These are phyloP conservation scores for Clonostachys byssicola DNA, from an alignment of 2,329 filamentous ascomycete species.

Conservation along the genomic window DNA sequence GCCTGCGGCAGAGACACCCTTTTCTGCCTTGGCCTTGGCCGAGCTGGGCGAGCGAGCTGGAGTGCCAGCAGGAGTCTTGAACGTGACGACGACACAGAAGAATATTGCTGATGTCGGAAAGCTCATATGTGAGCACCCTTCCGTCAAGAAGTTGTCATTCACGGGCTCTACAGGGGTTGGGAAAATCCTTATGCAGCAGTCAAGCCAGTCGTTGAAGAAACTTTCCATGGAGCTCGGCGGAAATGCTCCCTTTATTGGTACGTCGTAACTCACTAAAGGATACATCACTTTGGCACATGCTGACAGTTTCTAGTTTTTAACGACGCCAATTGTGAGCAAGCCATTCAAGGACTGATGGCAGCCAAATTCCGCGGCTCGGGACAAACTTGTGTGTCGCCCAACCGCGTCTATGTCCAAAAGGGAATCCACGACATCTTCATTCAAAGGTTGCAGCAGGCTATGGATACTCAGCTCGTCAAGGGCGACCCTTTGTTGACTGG, in stretches of 20 bases:
- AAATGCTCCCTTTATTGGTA: conserved; percentile 58
- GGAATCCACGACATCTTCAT: conserved; percentile 48
- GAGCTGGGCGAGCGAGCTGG: conserved; percentile 66
- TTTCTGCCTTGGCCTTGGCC: conserved; percentile 65
- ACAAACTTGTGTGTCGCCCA: conserved; percentile 86
- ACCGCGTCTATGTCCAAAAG: conserved; percentile 70
- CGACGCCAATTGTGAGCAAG: no score
- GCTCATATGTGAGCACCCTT: conserved; percentile 57
- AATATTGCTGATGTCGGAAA: conserved; percentile 59
- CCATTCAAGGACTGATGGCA: conserved; percentile 42
- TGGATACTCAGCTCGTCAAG: conserved; percentile 50
- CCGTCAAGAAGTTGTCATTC: conserved; percentile 70
- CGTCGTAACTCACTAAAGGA: conserved; percentile 55
- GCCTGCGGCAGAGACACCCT: conserved; percentile 67
- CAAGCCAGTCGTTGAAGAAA: conserved; percentile 61
- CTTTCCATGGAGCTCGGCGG: conserved; percentile 63
- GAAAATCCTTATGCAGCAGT: conserved; percentile 64
- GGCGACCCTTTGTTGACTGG: conserved; percentile 27
- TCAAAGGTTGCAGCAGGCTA: conserved; percentile 63
- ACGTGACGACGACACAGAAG: conserved; percentile 60
- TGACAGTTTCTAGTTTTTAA: conserved; percentile 29
- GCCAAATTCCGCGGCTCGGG: conserved; percentile 87
- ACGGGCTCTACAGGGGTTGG: conserved; percentile 56
- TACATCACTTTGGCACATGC: conserved; percentile 65
- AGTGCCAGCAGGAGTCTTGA: conserved; percentile 42